phyloP scores from a whole-genome alignment of 805 yeast genomes.

The Monosporozyma servazzii region DNA sequence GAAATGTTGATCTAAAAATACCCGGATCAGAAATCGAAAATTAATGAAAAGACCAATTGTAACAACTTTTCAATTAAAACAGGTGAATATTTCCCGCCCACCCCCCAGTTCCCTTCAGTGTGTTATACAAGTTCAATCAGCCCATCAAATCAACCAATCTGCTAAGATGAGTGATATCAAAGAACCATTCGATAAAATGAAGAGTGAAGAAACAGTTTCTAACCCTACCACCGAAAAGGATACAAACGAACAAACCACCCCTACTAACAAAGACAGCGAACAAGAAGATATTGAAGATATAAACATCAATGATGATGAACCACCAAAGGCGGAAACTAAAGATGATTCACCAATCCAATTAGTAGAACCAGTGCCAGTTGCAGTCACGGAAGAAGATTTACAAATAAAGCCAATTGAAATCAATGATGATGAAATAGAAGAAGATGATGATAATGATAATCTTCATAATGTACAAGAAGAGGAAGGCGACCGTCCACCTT shows the following conservation, averaged over 20 bases:
- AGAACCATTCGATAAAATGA: background rate
- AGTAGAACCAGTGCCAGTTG: conserved; percentile 6
- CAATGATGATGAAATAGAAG: conserved; percentile 6
- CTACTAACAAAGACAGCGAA: background rate
- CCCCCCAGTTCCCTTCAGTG: background rate
- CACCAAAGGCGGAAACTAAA: background rate
- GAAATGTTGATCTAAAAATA: background rate
- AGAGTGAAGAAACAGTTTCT: background rate
- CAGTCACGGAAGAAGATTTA: background rate
- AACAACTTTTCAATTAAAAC: background rate
- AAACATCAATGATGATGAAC: conserved; percentile 4
- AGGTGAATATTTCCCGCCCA: background rate
- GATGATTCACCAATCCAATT: conserved; percentile 1
- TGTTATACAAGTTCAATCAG: background rate
- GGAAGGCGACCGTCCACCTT: conserved; percentile 16
- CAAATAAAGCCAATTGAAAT: conserved; percentile 3
- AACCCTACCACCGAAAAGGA: background rate
- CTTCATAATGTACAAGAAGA: background rate
- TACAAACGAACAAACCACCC: background rate
- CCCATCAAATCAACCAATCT: background rate
- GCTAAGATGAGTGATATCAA: background rate
- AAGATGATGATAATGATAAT: conserved; percentile 5
- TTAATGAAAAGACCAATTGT: background rate
- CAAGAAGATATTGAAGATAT: conserved; percentile 4
- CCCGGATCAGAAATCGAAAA: background rate